phyloP scores from a whole-genome alignment of 257 asterid genomes.

The Lavandula angustifolia region DNA sequence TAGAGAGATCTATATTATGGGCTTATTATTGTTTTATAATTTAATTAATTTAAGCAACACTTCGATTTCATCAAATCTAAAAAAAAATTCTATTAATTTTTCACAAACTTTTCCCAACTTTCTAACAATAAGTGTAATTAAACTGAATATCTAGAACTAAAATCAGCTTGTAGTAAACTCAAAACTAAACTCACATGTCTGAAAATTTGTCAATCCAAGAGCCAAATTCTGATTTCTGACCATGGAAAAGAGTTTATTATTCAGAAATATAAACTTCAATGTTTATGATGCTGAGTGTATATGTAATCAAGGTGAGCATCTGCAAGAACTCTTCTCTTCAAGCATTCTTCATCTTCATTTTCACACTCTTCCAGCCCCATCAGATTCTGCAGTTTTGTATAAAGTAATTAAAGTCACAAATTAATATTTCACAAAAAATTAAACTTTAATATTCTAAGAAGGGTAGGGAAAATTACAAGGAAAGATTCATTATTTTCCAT shows the following conservation, averaged over 20 bases:
- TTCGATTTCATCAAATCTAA: no score
- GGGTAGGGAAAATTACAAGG: constrained; percentile 30
- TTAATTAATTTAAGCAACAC: no score
- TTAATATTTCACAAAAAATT: not conserved
- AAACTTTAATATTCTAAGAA: not conserved
- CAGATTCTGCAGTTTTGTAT: constrained; percentile 33
- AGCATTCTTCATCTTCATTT: constrained; percentile 54
- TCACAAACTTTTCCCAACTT: not conserved
- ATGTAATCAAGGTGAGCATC: constrained; percentile 82
- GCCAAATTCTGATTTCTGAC: not conserved
- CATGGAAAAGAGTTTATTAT: not conserved
- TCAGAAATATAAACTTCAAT: constrained; percentile 28
- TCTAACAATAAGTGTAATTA: not conserved
- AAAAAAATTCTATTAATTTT: no score
- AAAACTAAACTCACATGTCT: constrained; percentile 21
- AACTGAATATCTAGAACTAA: not conserved
- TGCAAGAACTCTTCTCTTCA: constrained; percentile 55
- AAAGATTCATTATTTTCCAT: constrained; percentile 21
- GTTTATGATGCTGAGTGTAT: constrained; percentile 67
- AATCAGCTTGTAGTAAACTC: not conserved
- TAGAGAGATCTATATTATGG: no score
- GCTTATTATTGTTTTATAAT: no score
- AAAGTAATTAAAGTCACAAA: not conserved
- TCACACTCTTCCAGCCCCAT: constrained; percentile 39
- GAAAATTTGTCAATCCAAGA: constrained; percentile 22